phyloP scores from a whole-genome alignment of 805 yeast genomes.

The Wickerhamomyces silvicola region DNA sequence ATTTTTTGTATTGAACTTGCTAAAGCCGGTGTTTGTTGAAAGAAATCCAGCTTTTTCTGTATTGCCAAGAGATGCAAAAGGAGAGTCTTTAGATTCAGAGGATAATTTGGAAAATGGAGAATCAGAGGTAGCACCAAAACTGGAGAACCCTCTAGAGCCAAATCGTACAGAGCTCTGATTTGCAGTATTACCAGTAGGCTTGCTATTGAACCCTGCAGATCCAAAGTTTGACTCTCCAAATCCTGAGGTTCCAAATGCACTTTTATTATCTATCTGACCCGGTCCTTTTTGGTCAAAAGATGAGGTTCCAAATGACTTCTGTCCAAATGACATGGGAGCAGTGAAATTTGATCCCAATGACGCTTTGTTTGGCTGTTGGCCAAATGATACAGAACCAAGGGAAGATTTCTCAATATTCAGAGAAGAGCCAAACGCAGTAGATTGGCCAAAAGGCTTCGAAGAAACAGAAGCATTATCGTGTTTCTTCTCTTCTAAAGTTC shows the following conservation, averaged over 20 bases:
- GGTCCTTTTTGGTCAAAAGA: constrained; percentile 2
- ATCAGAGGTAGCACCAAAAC: constrained; percentile 6
- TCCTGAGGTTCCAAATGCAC: constrained; percentile 18
- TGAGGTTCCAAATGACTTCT: constrained; percentile 7
- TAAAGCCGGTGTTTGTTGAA: no score
- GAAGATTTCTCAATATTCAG: constrained; percentile 14
- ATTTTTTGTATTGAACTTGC: not conserved
- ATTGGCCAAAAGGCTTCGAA: constrained; percentile 15
- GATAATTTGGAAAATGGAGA: constrained; percentile 24
- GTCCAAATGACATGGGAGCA: constrained; percentile 19
- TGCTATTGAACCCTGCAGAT: constrained; percentile 1
- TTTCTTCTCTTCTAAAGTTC: no score
- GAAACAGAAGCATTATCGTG: not conserved
- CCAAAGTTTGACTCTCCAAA: constrained; percentile 10
- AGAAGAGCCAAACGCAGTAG: constrained; percentile 19
- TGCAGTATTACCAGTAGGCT: not conserved
- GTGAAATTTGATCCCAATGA: no score
- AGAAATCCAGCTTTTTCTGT: not conserved
- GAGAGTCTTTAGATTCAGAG: constrained; percentile 5
- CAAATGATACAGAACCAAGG: constrained; percentile 13
- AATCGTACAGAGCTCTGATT: not conserved
- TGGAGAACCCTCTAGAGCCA: constrained; percentile 9
- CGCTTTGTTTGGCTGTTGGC: no score
- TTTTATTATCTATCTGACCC: constrained; percentile 5
- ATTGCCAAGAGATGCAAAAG: constrained; percentile 5